A percentile compares a stretch with the other conserved stretches of the same genome.
Conservation (phyloP, 305 asterid species). For the Plantago lanceolata region DNA sequence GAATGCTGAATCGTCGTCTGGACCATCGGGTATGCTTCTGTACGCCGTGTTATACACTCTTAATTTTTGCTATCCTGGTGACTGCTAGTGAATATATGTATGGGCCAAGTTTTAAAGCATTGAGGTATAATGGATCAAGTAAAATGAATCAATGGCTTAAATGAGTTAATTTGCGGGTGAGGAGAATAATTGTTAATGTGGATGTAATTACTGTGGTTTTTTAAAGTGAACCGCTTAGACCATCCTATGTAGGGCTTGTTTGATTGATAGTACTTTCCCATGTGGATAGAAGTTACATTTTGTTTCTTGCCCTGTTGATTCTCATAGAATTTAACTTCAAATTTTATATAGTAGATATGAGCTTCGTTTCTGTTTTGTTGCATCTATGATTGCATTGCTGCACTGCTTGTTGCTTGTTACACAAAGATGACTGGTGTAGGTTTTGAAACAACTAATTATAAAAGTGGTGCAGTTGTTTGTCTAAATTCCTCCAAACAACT, state of each 20-base stretch:
- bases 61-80: not conserved
- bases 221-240: conserved; percentile 8
- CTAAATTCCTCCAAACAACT: not conserved
- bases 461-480: not conserved
- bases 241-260: conserved; percentile 1
- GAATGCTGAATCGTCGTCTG: conserved; percentile 69
- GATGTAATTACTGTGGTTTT: conserved; percentile 1
- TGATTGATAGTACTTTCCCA: not conserved
- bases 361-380: conserved; percentile 1
- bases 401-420: not conserved
- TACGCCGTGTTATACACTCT: conserved; percentile 12
- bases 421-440: not conserved
- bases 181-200: conserved; percentile 16
- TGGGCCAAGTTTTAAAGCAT: not conserved
- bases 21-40: conserved; percentile 54
- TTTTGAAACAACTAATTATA: too few species aligned
- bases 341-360: conserved; percentile 3
- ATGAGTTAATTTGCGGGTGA: conserved; percentile 13
- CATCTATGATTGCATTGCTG: not conserved
- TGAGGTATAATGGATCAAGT: not conserved
- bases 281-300: conserved; percentile 1
- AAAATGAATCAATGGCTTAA: conserved; percentile 15
- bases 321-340: conserved; percentile 2
- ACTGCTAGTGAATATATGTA: too few species aligned
- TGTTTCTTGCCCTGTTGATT: conserved; percentile 7